These are phyloP conservation scores for Rusavskia elegans DNA, from an alignment of 495 filamentous ascomycete species.

Conservation along the genomic window DNA sequence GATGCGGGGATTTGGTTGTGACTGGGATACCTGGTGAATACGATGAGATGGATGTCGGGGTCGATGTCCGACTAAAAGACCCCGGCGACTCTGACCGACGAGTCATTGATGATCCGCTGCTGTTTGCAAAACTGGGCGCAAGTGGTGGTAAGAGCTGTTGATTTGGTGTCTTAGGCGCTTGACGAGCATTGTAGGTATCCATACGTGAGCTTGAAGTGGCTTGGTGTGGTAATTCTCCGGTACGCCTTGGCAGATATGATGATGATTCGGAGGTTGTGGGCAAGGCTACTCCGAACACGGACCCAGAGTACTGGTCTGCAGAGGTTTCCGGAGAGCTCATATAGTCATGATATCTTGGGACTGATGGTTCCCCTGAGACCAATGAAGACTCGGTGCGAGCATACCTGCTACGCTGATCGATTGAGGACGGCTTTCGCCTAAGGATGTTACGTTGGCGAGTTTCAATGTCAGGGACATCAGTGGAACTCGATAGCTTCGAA, in stretches of 20 bases:
- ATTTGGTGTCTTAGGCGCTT: slow-evolving; percentile 1
- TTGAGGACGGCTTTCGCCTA: slow-evolving; percentile 11
- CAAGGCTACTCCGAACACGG: slow-evolving; percentile 12
- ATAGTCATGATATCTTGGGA: not conserved
- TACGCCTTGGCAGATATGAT: slow-evolving; percentile 1
- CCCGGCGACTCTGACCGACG: slow-evolving; percentile 86
- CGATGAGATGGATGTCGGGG: slow-evolving; percentile 92
- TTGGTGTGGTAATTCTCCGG: slow-evolving; percentile 3
- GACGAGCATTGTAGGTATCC: slow-evolving; percentile 11
- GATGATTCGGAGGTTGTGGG: slow-evolving; percentile 6
- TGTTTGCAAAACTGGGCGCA: slow-evolving; percentile 49
- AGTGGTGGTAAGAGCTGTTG: slow-evolving; percentile 39
- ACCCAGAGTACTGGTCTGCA: slow-evolving; percentile 5
- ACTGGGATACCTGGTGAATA: slow-evolving; percentile 70
- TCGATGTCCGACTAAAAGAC: slow-evolving; percentile 78
- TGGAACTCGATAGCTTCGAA: not conserved
- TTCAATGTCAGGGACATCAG: not conserved
- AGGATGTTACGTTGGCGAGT: slow-evolving; percentile 6
- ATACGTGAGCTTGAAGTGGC: slow-evolving; percentile 16
- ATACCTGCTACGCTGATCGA: slow-evolving; percentile 9
- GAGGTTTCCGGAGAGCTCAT: slow-evolving; percentile 9
- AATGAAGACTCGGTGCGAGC: slow-evolving; percentile 10
- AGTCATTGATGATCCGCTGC: slow-evolving; percentile 71
- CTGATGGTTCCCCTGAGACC: slow-evolving; percentile 7
- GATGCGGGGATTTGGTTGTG: slow-evolving; percentile 38